Conservation (phyloP, 176 grass and related monocot genomes). For the Rhynchospora breviuscula region DNA sequence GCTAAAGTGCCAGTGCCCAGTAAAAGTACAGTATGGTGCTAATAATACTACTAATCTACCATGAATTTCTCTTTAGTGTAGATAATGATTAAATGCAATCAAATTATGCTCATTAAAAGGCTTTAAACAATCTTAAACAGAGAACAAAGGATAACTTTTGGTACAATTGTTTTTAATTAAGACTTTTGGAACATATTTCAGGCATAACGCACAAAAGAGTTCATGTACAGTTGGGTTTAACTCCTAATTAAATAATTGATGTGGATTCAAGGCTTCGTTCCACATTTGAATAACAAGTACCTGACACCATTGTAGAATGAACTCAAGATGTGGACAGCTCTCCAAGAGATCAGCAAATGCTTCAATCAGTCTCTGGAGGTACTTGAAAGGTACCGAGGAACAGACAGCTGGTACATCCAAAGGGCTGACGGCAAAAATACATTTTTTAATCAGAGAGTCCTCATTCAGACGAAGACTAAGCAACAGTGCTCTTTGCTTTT, state of each 20-base stretch:
- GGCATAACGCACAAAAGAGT: not conserved
- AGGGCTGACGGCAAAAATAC: conserved; percentile 78
- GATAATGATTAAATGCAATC: not conserved
- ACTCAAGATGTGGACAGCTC: conserved; percentile 90
- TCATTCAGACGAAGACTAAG: conserved; percentile 85
- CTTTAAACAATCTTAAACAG: not conserved
- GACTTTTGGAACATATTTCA: not conserved
- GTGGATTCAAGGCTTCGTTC: not conserved
- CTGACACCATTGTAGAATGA: conserved; percentile 85
- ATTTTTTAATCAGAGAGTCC: conserved; percentile 85
- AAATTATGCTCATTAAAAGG: not conserved
- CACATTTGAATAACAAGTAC: conserved; percentile 20
- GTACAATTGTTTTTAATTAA: not conserved
- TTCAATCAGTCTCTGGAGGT: conserved; percentile 83
- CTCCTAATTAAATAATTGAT: not conserved
- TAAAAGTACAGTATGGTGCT: not conserved
- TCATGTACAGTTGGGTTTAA: not conserved
- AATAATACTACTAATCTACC: not conserved
- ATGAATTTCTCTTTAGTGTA: not conserved
- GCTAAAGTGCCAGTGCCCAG: not conserved
- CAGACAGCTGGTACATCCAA: conserved; percentile 49
- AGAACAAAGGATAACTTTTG: not conserved
- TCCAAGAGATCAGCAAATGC: conserved; percentile 73
- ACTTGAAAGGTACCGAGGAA: conserved; percentile 59
- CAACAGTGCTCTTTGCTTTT: conserved; percentile 75